Percentiles rank a stretch among this genome's conserved stretches.
phyloP scores from a whole-genome alignment of 78 protist genomes.

The Tieghemostelium lacteum region DNA sequence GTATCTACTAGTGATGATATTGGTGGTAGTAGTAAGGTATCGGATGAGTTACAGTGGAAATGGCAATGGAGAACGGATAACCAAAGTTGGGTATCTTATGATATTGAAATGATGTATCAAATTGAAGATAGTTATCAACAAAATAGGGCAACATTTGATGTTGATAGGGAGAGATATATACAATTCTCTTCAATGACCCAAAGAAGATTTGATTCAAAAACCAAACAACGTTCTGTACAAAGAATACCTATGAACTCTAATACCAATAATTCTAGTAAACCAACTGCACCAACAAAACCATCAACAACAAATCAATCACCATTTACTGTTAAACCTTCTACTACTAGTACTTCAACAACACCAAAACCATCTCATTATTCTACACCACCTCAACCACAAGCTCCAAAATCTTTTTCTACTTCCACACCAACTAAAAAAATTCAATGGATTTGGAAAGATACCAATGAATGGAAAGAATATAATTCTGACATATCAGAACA shows the following conservation, averaged over 20 bases:
- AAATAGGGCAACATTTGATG: background rate
- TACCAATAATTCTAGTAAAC: background rate
- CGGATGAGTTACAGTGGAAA: constrained; percentile 1
- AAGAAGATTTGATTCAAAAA: constrained; percentile 20
- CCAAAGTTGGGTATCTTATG: background rate
- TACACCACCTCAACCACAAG: background rate
- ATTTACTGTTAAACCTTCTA: background rate
- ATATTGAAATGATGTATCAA: constrained; percentile 15
- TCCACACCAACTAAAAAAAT: constrained; percentile 5
- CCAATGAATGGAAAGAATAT: constrained; percentile 31
- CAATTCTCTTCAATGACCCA: background rate
- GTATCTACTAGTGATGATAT: background rate
- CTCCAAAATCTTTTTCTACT: background rate
- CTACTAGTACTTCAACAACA: background rate
- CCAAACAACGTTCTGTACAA: constrained; percentile 13
- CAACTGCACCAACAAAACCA: background rate
- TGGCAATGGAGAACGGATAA: constrained; percentile 34
- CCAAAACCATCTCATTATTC: background rate
- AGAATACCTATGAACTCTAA: constrained; percentile 16
- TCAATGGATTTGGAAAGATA: constrained; percentile 69
- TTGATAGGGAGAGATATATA: constrained; percentile 13
- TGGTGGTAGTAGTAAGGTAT: background rate
- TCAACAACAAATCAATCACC: background rate
- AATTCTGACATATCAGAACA: background rate
- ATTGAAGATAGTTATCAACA: constrained; percentile 1